These are phyloP conservation scores for Penicillium argentinense DNA, from an alignment of 495 filamentous ascomycete genomes.

Conservation along the genomic window DNA sequence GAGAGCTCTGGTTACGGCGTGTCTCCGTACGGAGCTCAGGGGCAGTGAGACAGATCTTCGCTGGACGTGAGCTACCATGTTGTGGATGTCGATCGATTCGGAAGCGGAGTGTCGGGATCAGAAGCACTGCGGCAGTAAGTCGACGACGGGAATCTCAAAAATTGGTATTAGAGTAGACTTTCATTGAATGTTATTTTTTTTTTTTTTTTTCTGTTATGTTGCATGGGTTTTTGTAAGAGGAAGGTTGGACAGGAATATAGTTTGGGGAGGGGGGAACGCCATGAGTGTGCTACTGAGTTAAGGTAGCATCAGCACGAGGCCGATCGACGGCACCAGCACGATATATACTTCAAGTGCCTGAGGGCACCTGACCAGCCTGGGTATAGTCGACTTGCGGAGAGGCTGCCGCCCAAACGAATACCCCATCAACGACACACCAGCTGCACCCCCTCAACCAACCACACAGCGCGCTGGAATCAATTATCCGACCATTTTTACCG, in stretches of 20 bases:
- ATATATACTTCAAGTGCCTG: too few species aligned
- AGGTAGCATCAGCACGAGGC: not conserved
- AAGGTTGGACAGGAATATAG: too few species aligned
- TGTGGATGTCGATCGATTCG: conserved; percentile 9
- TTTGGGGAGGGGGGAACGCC: too few species aligned
- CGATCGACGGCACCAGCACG: not conserved
- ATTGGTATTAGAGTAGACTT: too few species aligned
- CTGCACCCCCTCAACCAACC: not conserved
- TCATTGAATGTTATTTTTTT: too few species aligned
- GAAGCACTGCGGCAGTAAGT: not conserved
- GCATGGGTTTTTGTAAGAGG: too few species aligned
- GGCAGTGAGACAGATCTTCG: conserved; percentile 22
- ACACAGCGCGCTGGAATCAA: not conserved
- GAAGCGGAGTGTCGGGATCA: not conserved
- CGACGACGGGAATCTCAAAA: too few species aligned
- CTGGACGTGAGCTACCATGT: not conserved
- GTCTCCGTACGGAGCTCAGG: conserved; percentile 11
- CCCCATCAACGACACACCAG: not conserved
- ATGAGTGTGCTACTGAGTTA: not conserved
- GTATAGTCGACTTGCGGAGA: not conserved
- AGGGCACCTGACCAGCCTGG: too few species aligned
- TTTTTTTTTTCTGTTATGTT: not conserved
- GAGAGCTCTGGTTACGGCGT: not conserved
- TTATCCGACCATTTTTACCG: conserved; percentile 14
- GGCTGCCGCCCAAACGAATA: not conserved